Percentiles rank a stretch among this genome's conserved stretches.
Conservation (phyloP, 345 rosid species). For the Heritiera littoralis region DNA sequence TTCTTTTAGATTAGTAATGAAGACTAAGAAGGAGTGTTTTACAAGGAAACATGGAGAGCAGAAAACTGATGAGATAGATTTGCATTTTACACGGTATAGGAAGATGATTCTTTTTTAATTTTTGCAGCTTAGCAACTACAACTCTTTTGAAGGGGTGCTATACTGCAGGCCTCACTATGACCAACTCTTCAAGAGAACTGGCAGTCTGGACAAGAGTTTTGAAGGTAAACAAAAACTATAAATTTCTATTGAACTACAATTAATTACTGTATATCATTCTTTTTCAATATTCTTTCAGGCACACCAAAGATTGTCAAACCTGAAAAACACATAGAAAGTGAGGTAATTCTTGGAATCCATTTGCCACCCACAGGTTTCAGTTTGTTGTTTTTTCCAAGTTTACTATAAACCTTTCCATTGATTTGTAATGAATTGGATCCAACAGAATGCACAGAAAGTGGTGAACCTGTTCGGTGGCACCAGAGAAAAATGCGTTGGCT, state of each 20-base stretch:
- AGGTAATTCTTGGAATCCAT: not conserved
- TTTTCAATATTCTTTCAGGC: constrained; percentile 35
- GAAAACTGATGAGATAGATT: too few relatives aligned
- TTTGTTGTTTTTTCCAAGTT: not conserved
- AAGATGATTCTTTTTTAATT: not conserved
- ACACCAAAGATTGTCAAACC: constrained; percentile 42
- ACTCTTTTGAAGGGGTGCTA: constrained; percentile 67
- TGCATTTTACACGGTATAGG: too few relatives aligned
- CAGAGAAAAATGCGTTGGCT: constrained; percentile 52
- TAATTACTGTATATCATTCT: not conserved
- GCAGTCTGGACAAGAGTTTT: constrained; percentile 64
- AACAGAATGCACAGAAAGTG: constrained; percentile 48
- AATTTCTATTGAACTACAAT: not conserved
- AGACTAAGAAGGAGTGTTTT: too few relatives aligned
- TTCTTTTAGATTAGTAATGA: too few relatives aligned
- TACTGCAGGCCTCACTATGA: constrained; percentile 73
- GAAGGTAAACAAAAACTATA: constrained; percentile 39
- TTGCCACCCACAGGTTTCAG: not conserved
- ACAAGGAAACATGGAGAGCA: too few relatives aligned
- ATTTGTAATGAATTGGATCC: not conserved
- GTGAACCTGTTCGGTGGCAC: constrained; percentile 56
- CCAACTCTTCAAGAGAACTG: constrained; percentile 71
- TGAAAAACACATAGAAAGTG: not conserved
- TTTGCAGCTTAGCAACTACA: constrained; percentile 59
- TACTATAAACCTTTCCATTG: not conserved